Base-by-base conservation (phyloP, 2,329 filamentous ascomycete species). In the Pseudogymnoascus sp. region DNA sequence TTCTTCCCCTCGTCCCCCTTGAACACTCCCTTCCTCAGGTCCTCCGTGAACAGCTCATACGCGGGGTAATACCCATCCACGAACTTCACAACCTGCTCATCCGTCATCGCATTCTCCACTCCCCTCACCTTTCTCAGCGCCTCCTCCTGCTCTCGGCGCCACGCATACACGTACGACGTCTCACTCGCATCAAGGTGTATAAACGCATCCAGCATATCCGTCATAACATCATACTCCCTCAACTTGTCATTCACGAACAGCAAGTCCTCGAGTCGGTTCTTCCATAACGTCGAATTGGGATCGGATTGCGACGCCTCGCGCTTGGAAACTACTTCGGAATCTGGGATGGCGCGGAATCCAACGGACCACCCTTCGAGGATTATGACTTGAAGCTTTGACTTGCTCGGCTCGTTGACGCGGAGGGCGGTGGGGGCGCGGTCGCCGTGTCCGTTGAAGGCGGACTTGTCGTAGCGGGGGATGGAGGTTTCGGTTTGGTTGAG, bases 341-440 rank as follows among this genome's bases (percentile, higher is more conserved):
- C 74, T 17, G 77, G 70, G 21, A 88, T 74, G 0, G 86, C 76
- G 7, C 82, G 81, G 71, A 90, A 90, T 0, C 88, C 88, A 2
- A 90, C 82, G 72, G 85, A 89, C 88, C 88, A 90, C 1, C 88
- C 88, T 73, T 90, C 88, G 66, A 90, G 87, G 23, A 90, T 81
- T 0, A 90, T 79, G 1, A 89, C 80, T 3, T 77, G 67, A 23
- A 74, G 73, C 6, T 62, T 64, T 1, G 62, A 44, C 33, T 66
- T 44, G 11, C 31, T 63, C 3, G 74, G 72, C 1, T 59, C 65
- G 37, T 78, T 78, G 9, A 82, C 77, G 1, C 50, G 68, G 38
- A 79, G 74, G 85, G 86, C 89, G 35, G 78, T 70, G 0, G 82
- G 78, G 1, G 80, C 76, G 9, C 87, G 82, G 71, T 90, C 87